Evolutionary conservation across 2,329 filamentous ascomycete genomes (phyloP), one percentile per base, ranked within the genome.

Genomic region (Peltaster fructicola): DNA sequence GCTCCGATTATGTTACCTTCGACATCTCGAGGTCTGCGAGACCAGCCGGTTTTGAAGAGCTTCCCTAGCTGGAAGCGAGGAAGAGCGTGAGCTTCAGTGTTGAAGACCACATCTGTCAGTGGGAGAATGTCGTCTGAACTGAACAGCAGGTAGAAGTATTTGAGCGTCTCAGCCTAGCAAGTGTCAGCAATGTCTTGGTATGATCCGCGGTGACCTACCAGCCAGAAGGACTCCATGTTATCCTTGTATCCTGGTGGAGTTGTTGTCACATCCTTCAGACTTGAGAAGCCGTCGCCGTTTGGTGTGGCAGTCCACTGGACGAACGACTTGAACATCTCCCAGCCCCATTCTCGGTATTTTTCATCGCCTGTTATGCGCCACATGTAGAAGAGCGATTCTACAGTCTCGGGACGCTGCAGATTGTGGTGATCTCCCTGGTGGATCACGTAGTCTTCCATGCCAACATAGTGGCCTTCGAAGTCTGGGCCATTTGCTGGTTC

Each of bases 191-290:
- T 22, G 9, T 8, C 9, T 2, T 8, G 7, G 5, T 5, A 6
- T 22, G 11, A 22, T 8, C 19, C 10, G 6, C 18, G 24, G 58
- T 3, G 18, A 54, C 74, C 56, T 55, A 80, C 76, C 60, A 98
- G 67, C 88, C 88, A 98, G 56, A 95, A 95, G 47, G 81, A 90
- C 56, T 98, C 88, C 85, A 98, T 93, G 40, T 95, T 95, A 52
- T 98, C 85, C 31, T 70, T 63, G 22, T 60, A 57, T 8, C 58
- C 50, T 1, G 81, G 70, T 11, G 84, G 82, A 7, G 88, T 53
- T 4, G 54, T 52, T 36, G 74, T 72, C 14, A 82, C 84, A 45
- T 90, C 69, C 10, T 63, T 63, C 32, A 95, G 59, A 36, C 76
- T 84, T 1, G 79, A 81, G 46, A 90, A 95, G 0, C 82, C 82